These are phyloP conservation scores for Salvia hispanica DNA, from an alignment of 257 asterid species.

Conservation along the genomic window DNA sequence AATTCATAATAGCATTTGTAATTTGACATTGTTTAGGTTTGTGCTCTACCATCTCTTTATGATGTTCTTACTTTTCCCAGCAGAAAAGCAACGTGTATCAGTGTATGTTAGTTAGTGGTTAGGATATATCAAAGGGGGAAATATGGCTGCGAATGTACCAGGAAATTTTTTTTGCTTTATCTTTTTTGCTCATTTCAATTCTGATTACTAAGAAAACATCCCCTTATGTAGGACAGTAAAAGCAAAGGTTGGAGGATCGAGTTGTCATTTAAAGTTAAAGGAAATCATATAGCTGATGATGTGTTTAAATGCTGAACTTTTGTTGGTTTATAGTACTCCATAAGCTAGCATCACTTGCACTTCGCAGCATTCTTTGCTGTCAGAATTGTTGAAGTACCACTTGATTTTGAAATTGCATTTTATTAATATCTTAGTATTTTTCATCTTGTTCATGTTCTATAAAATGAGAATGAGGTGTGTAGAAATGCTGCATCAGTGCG, in stretches of 20 bases:
- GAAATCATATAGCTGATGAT: neutral
- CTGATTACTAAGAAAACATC: neutral
- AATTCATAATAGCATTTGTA: neutral
- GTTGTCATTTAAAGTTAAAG: neutral
- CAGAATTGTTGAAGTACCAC: conserved; percentile 20
- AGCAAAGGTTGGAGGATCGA: neutral
- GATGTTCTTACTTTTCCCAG: neutral
- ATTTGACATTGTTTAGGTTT: neutral
- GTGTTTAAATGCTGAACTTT: neutral
- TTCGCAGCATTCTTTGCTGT: neutral
- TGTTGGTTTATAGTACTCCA: neutral
- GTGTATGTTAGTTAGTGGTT: neutral
- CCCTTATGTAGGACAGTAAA: neutral
- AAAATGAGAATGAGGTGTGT: conserved; percentile 5
- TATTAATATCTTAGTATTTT: neutral
- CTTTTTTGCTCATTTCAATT: neutral
- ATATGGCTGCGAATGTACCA: neutral
- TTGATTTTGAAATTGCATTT: conserved; percentile 5
- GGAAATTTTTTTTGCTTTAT: neutral
- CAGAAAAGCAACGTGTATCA: neutral
- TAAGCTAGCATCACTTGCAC: neutral
- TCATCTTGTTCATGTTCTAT: neutral
- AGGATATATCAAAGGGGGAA: neutral
- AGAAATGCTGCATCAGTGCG: neutral
- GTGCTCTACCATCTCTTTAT: neutral